Base-by-base conservation (phyloP, 2,329 filamentous ascomycete genomes). In the Colletotrichum incanum region DNA sequence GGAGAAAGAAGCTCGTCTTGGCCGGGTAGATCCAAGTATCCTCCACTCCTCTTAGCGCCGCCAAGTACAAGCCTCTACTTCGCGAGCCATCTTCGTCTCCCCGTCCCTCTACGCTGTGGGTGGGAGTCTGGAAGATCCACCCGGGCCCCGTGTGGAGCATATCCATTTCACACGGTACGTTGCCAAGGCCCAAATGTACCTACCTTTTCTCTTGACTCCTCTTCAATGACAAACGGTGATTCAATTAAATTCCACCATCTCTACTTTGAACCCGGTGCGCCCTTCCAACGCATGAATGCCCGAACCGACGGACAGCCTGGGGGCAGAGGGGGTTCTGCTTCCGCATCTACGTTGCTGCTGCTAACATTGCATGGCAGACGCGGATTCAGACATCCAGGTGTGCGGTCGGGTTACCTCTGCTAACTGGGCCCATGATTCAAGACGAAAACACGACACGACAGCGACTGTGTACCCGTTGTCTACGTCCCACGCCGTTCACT, bases 21-120 rank as follows among this genome's bases (percentile, higher is more conserved):
- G 31, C 31, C 16, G 50, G 59, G 59, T 69, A 69, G 52, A 62
- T 31, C 52, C 52, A 72, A 31, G 69, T 72, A 69, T 31, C 28
- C 8, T 3, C n/a, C 12, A 3, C 5, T 16, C 28, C 41, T 43
- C 41, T 26, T 5, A 8, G 14, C n/a, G 5, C 11, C n/a, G 54
- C 54, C 61, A 47, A 58, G 61, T 67, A 67, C 68, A 20, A 56
- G 23, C 23, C 23, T 41, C 31, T 67, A 71, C 67, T 39, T 71
- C 6, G 12, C 20, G 23, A 34, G 23, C 52, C 26, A n/a, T 37
- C 20, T 20, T 41, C 23, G 23, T 61, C 37, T 28, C 26, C 55
- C 37, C 23, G 55, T 43, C 43, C n/a, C 28, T 39, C 37, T 31
- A 6, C 28, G 28, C 28, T 31, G 28, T 31, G 28, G 20, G 16